Conservation (phyloP, 2,329 filamentous ascomycete species). For the Alternaria viburni region DNA sequence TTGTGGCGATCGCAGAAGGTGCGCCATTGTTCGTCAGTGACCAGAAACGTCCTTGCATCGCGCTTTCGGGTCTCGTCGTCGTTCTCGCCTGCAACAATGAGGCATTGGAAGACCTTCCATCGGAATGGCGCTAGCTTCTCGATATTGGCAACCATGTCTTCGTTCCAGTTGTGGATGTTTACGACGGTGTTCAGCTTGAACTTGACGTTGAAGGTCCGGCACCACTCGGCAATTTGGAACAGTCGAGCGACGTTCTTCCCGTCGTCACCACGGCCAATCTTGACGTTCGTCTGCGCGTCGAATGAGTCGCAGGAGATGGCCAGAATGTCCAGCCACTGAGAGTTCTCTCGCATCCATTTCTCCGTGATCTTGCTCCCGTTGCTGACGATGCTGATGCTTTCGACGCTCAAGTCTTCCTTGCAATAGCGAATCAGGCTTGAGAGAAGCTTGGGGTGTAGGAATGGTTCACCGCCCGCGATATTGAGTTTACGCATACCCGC, state of each 20-base stretch:
- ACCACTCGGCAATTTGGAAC: not conserved
- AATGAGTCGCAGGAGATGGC: slow-evolving; percentile 8
- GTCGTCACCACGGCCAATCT: slow-evolving; percentile 4
- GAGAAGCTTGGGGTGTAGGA: slow-evolving; percentile 4
- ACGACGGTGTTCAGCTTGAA: slow-evolving; percentile 11
- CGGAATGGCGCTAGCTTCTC: slow-evolving; percentile 7
- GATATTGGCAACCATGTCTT: slow-evolving; percentile 5
- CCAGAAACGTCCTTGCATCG: slow-evolving; percentile 3
- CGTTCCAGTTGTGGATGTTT: slow-evolving; percentile 1
- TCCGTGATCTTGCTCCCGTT: slow-evolving; percentile 3
- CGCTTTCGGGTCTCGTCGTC: not conserved
- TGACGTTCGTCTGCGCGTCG: slow-evolving; percentile 1
- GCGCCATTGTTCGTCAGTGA: slow-evolving; percentile 1
- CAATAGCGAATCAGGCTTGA: slow-evolving; percentile 2
- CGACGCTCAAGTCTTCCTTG: slow-evolving; percentile 2
- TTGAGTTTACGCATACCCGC: slow-evolving; percentile 11
- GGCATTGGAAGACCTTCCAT: slow-evolving; percentile 7
- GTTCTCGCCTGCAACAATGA: slow-evolving; percentile 8
- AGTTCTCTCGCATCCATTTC: slow-evolving; percentile 1
- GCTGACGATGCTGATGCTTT: slow-evolving; percentile 6
- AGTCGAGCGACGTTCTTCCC: not conserved
- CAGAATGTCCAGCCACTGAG: slow-evolving; percentile 4
- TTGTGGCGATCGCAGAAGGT: slow-evolving; percentile 1
- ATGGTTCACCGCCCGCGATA: slow-evolving; percentile 5
- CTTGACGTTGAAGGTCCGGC: not conserved